Percentiles rank a stretch among this genome's conserved stretches.
These are phyloP conservation scores for Stenogyne calaminthoides DNA, from an alignment of 305 asterid genomes.

Conservation along the genomic window DNA sequence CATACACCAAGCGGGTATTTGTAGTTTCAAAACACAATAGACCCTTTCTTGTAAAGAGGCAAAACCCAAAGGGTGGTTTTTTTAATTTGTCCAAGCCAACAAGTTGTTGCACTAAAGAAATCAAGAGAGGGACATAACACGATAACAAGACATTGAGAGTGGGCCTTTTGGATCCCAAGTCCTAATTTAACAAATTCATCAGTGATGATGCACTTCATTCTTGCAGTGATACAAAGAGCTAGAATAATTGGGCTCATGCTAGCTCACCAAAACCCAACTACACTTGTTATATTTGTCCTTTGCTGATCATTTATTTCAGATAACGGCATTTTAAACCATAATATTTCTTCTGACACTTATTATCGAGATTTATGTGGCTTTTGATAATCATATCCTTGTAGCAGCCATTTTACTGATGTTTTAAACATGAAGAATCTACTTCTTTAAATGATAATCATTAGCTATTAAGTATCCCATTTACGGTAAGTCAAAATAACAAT, in stretches of 20 bases:
- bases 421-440: neutral
- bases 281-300: neutral
- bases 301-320: neutral
- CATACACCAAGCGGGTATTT: neutral
- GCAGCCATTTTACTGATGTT: neutral
- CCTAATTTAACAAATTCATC: neutral
- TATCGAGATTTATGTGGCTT: neutral
- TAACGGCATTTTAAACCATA: neutral
- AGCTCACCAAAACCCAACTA: neutral
- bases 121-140: neutral
- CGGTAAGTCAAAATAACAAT: neutral
- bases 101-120: neutral
- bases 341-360: neutral
- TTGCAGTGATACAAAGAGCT: neutral
- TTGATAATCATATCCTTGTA: neutral
- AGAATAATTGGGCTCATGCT: neutral
- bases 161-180: neutral
- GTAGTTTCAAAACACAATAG: neutral
- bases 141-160: neutral
- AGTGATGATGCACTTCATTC: neutral
- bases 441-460: neutral
- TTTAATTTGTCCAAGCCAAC: neutral
- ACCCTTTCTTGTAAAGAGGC: neutral
- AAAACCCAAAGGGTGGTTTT: neutral
- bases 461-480: neutral